phyloP scores from a whole-genome alignment of 768 basidiomycete species.

The Podaxis pistillaris region DNA sequence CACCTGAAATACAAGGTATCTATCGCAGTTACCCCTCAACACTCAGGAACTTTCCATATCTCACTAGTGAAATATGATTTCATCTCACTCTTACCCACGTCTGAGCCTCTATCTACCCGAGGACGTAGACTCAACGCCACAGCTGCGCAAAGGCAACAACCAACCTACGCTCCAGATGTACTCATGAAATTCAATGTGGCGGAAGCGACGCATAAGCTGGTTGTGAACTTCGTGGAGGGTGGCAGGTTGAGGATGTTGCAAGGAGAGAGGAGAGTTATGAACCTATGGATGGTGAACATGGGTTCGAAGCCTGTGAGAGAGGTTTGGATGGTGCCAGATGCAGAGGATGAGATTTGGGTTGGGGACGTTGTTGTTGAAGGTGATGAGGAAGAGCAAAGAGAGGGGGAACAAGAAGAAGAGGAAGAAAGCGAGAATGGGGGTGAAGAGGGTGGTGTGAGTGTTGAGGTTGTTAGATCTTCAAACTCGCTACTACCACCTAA shows the following conservation, averaged over 20 bases:
- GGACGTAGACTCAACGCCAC: constrained; percentile 80
- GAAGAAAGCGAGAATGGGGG: constrained; percentile 58
- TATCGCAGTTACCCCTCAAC: constrained; percentile 54
- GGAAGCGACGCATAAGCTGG: constrained; percentile 62
- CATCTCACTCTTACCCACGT: constrained; percentile 65
- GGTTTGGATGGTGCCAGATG: constrained; percentile 65
- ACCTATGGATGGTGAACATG: constrained; percentile 62
- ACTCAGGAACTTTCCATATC: constrained; percentile 52
- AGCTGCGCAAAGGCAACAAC: constrained; percentile 60
- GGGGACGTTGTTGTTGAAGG: constrained; percentile 60
- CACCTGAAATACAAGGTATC: constrained; percentile 45
- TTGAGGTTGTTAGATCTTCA: constrained; percentile 16
- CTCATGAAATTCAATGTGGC: constrained; percentile 61
- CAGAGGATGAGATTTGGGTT: constrained; percentile 65
- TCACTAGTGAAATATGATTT: constrained; percentile 66
- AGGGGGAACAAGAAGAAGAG: constrained; percentile 69
- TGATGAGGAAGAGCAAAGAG: constrained; percentile 44
- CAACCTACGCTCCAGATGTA: constrained; percentile 71
- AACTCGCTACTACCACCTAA: constrained; percentile 14
- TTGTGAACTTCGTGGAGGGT: constrained; percentile 54
- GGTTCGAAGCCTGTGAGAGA: constrained; percentile 62
- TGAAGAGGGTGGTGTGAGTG: constrained; percentile 53
- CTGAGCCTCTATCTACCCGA: constrained; percentile 65
- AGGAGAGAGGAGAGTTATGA: constrained; percentile 63
- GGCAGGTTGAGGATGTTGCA: constrained; percentile 52